phyloP scores from a whole-genome alignment of 345 rosid genomes.

The Boechera retrofracta region DNA sequence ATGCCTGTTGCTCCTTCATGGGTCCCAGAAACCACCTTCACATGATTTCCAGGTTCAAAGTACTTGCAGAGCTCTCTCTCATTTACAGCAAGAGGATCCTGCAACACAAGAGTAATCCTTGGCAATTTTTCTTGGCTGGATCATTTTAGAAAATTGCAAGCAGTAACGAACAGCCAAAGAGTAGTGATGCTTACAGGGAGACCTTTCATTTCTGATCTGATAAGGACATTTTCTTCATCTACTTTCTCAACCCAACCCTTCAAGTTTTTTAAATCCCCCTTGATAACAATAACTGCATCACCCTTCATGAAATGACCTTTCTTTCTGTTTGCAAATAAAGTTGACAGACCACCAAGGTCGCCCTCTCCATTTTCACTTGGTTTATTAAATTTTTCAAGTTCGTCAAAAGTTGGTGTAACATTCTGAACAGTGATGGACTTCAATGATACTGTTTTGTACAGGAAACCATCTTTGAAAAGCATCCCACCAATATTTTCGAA shows the following conservation, averaged over 20 bases:
- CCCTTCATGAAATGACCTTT: constrained; percentile 99
- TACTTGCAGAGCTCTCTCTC: constrained; percentile 92
- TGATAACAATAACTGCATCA: constrained; percentile 90
- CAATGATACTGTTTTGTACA: constrained; percentile 82
- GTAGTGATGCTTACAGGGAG: constrained; percentile 75
- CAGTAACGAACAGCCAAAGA: neutral
- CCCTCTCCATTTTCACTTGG: constrained; percentile 83
- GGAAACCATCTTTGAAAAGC: constrained; percentile 89
- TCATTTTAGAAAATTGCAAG: constrained; percentile 19
- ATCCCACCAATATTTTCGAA: constrained; percentile 82
- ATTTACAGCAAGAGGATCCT: constrained; percentile 88
- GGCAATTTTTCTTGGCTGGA: constrained; percentile 1
- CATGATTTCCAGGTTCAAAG: constrained; percentile 98
- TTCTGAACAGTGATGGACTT: constrained; percentile 79
- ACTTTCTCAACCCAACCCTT: constrained; percentile 99
- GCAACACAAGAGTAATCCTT: constrained; percentile 35
- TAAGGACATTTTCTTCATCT: constrained; percentile 91
- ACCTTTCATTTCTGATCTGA: constrained; percentile 87
- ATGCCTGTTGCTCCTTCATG: constrained; percentile 97
- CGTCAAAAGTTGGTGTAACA: constrained; percentile 92
- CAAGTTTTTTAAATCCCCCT: constrained; percentile 90
- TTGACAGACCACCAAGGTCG: constrained; percentile 78
- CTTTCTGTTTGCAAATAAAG: constrained; percentile 89
- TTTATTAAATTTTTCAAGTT: constrained; percentile 84
- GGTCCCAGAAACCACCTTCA: constrained; percentile 91